These are phyloP conservation scores for Fagus crenata DNA, from an alignment of 306 rosid species.

Conservation along the genomic window DNA sequence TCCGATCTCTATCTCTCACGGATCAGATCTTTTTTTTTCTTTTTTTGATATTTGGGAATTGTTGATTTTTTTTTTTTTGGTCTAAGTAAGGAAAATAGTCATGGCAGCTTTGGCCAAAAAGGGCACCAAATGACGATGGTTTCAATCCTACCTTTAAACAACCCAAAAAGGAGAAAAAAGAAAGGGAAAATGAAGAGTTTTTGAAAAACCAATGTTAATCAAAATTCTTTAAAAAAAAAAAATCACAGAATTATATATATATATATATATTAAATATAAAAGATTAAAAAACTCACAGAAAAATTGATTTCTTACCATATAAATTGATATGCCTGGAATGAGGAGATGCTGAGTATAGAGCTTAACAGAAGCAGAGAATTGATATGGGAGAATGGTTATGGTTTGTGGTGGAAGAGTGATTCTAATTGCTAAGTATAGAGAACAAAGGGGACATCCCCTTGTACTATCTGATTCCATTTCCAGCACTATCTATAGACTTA, in stretches of 20 bases:
- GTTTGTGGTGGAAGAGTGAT: background rate
- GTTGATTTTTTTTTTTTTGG: background rate
- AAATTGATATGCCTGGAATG: background rate
- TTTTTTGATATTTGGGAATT: too few relatives aligned
- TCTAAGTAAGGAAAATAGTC: background rate
- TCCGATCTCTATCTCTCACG: too few relatives aligned
- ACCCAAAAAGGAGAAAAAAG: background rate
- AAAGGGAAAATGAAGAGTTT: background rate
- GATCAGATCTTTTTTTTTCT: too few relatives aligned
- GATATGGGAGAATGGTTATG: background rate
- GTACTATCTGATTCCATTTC: slow-evolving; percentile 44
- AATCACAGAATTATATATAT: background rate
- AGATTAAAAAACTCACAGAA: background rate
- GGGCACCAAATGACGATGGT: background rate
- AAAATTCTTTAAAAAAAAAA: background rate
- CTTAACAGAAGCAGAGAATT: background rate
- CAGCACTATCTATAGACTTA: background rate
- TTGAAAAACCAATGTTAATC: background rate
- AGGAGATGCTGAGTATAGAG: background rate
- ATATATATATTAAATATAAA: background rate
- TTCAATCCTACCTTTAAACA: background rate
- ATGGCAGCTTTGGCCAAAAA: background rate
- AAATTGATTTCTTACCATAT: slow-evolving; percentile 30
- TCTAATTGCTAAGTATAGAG: slow-evolving; percentile 16
- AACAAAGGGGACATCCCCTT: slow-evolving; percentile 3